Base-by-base conservation (phyloP, 176 grass and related monocot species). In the Thalia dealbata region DNA sequence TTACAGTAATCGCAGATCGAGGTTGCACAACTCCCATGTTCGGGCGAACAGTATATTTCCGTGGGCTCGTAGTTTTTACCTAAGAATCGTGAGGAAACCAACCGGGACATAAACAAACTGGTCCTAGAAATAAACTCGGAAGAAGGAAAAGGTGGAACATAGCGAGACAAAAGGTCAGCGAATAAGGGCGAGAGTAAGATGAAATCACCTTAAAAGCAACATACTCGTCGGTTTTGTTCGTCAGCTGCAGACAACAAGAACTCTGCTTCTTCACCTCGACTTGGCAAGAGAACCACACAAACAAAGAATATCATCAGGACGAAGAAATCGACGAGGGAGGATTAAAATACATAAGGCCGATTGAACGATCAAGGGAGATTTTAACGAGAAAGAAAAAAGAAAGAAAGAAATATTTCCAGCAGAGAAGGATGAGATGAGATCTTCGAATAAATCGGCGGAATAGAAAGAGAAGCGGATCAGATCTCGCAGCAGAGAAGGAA, bases 11-110 rank as follows among this genome's bases (percentile, higher is more conserved):
- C 42, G 90, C 86, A 50, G 76, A 66, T 41, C 72, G 56, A 7
- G 90, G 95, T 51, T 10, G 81, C 29, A 93, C 75, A 65, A 93
- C 64, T 41, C 90, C 95, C 55, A 76, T 81, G 71, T 89, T 90
- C 52, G 95, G 90, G 12, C 90, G 83, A 67, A 99, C 95, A 2
- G 83, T 82, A 56, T 99, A 99, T 79, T 88, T 99, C 21, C 58
- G 91, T 0, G 90, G 95, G 75, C 76, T 93, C 1, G 95, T 99
- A 67, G 95, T 99, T 64, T 99, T 99, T 29, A 99, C 87, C 95
- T 99, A 79, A 79, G 22, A 50, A 28, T 63, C 11, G 50, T 22
- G 50, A 64, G 54, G 62, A 72, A 68, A 28, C 54, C 45, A 28
- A 44, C 13, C 69, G n/a, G 16, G 16, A 51, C 45, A 74, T 10